Conservation (phyloP, 331 rosid genomes). For the Rhamnella rubrinervis region DNA sequence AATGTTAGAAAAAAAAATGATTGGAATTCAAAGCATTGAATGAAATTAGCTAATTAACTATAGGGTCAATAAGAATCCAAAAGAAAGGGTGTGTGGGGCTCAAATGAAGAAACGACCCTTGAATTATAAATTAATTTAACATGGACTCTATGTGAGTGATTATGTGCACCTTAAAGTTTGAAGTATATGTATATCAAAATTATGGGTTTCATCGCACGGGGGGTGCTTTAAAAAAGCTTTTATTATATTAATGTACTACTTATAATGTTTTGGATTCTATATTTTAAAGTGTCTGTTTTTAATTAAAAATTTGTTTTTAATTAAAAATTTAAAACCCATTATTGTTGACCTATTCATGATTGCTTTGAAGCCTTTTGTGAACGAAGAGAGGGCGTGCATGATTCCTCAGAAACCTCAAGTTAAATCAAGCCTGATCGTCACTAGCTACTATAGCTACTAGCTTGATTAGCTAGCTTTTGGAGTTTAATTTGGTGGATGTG, state of each 20-base stretch:
- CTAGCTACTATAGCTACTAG: too few species aligned
- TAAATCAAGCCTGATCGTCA: constrained; percentile 1
- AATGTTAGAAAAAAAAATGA: too few species aligned
- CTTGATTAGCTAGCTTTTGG: too few species aligned
- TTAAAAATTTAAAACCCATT: constrained; percentile 13
- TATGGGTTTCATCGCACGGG: constrained; percentile 43
- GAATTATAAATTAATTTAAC: constrained; percentile 24
- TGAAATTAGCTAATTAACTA: constrained; percentile 8
- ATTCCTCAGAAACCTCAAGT: constrained; percentile 18
- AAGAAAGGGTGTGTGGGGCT: constrained; percentile 33
- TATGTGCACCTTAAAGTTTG: constrained; percentile 26
- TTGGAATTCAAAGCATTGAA: constrained; percentile 50
- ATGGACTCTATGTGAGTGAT: constrained; percentile 22
- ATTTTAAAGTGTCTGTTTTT: constrained; percentile 12
- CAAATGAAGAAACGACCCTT: constrained; percentile 51
- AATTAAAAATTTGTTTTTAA: background rate
- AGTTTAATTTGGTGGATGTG: too few species aligned
- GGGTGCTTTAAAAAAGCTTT: constrained; percentile 14
- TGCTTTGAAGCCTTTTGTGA: constrained; percentile 18
- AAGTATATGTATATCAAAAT: constrained; percentile 15
- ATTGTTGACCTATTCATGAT: constrained; percentile 33
- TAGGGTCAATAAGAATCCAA: constrained; percentile 13
- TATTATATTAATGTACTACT: background rate
- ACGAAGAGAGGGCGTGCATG: constrained; percentile 7
- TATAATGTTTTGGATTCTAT: constrained; percentile 20